Base-by-base conservation (phyloP, 1,284 basidiomycete genomes). In the Cystobasidium sp. region DNA sequence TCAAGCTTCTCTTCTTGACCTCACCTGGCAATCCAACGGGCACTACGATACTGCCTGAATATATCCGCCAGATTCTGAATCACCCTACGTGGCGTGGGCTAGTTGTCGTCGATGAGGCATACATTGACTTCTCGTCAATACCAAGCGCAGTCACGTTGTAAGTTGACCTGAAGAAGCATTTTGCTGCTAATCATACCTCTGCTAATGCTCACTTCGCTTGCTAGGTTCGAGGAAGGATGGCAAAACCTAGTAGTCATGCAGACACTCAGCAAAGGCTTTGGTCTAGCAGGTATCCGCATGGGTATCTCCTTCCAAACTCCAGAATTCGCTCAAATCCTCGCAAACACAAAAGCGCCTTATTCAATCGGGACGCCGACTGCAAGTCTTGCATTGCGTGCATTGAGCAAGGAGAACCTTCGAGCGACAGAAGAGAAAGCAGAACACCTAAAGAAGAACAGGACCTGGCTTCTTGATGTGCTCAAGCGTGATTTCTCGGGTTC, bases 11-110 rank as follows among this genome's bases (percentile, higher is more conserved):
- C 75, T 94, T 98, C 85, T 86, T 99, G 68, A 98, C 95, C 84
- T 98, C 95, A 0, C 97, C 96, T 0, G 97, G 97, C 3, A 99
- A 99, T 81, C 97, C 97, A 0, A 97, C 95, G 0, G 94, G 95
- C 16, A 97, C 95, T 0, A 83, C 91, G 39, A 89, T 99, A 68
- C 87, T 93, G 0, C 86, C 96, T 14, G 80, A 85, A 18, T 87
- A 89, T 6, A 86, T 99, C 67, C 86, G 86, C 1, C 81, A 86
- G n/a, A 83, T 99, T 37, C 85, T 96, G 39, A 90, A 94, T 43
- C 92, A 93, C 82, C 85, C 88, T 4, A 84, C 86, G 0, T 98
- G 92, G 86, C 91, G 90, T 78, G 97, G 97, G 1, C 88, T 99
- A 75, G 90, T 98, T 52, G 87, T 97, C 31, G 90, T 99, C 3